Conservation (phyloP, 139 green algal species). For the Picochlorum sp. region DNA sequence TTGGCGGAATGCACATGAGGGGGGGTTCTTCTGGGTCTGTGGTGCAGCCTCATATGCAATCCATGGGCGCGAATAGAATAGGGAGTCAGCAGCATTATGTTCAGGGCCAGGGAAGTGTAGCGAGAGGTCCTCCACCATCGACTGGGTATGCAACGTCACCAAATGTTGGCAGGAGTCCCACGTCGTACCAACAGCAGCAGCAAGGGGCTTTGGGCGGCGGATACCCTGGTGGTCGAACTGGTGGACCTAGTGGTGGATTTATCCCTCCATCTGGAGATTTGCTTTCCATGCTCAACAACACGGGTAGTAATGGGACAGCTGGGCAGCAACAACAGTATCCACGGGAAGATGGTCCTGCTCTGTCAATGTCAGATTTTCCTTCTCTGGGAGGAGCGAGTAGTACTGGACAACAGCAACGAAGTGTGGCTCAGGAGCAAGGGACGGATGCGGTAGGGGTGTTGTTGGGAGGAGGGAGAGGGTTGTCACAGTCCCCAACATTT, state of each 20-base stretch:
- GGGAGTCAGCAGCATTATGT: too few species aligned
- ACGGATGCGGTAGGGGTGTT: conserved; percentile 23
- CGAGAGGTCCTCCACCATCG: too few species aligned
- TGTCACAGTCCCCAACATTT: conserved; percentile 16
- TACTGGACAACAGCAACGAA: not conserved
- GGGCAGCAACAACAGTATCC: conserved; percentile 10
- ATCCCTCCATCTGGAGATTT: conserved; percentile 34
- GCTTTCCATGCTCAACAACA: conserved; percentile 42
- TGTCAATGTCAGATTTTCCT: conserved; percentile 56
- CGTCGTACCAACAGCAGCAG: too few species aligned
- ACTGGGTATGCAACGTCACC: too few species aligned
- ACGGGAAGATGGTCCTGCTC: conserved; percentile 24
- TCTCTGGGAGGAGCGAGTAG: conserved; percentile 19
- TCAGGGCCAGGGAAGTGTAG: too few species aligned
- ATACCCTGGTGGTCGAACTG: not conserved
- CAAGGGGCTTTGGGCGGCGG: not conserved
- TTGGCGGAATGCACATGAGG: too few species aligned
- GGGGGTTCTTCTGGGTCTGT: too few species aligned
- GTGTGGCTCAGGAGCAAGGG: not conserved
- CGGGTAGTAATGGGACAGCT: not conserved
- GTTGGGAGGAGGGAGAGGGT: conserved; percentile 27
- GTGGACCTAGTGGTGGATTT: conserved; percentile 4
- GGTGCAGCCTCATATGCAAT: too few species aligned
- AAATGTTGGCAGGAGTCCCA: too few species aligned
- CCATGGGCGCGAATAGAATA: too few species aligned